Percentiles rank a stretch among this genome's conserved stretches.
Conservation (phyloP, 129 eudicot genomes). For the Chrysanthemum seticuspe region DNA sequence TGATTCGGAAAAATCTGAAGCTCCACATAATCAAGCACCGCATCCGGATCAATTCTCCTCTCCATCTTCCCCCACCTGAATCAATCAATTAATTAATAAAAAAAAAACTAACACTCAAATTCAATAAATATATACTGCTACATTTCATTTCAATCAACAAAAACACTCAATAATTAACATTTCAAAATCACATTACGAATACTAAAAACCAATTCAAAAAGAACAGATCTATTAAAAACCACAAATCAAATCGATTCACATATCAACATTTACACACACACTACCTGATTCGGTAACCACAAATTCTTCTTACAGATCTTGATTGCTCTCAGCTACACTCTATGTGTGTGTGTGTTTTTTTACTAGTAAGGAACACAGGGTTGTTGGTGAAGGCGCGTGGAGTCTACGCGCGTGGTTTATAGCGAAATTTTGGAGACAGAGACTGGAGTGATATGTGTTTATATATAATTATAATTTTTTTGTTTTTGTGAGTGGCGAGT, state of each 20-base stretch:
- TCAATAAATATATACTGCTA: neutral
- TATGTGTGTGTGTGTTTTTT: conserved; percentile 14
- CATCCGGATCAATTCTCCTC: conserved; percentile 62
- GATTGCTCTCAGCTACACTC: neutral
- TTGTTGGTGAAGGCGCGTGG: conserved; percentile 24
- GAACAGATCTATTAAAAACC: conserved; percentile 41
- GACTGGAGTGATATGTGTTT: conserved; percentile 20
- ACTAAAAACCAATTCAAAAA: neutral
- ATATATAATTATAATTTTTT: neutral
- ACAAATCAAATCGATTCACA: too few relatives aligned
- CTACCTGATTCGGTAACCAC: conserved; percentile 5
- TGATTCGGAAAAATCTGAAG: conserved; percentile 67
- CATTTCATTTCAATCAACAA: too few relatives aligned
- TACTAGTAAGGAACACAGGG: too few relatives aligned
- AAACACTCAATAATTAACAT: too few relatives aligned
- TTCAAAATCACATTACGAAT: too few relatives aligned
- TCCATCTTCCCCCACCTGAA: conserved; percentile 54
- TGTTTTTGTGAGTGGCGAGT: conserved; percentile 22
- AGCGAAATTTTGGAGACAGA: neutral
- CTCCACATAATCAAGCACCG: conserved; percentile 64
- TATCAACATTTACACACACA: neutral
- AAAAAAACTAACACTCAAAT: neutral
- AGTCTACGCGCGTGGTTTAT: neutral
- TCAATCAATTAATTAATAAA: neutral
- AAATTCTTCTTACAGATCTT: conserved; percentile 19